Evolutionary conservation across 805 yeast species (phyloP), one percentile per base, ranked within the genome.

Genomic region (Priceomyces carsonii): DNA sequence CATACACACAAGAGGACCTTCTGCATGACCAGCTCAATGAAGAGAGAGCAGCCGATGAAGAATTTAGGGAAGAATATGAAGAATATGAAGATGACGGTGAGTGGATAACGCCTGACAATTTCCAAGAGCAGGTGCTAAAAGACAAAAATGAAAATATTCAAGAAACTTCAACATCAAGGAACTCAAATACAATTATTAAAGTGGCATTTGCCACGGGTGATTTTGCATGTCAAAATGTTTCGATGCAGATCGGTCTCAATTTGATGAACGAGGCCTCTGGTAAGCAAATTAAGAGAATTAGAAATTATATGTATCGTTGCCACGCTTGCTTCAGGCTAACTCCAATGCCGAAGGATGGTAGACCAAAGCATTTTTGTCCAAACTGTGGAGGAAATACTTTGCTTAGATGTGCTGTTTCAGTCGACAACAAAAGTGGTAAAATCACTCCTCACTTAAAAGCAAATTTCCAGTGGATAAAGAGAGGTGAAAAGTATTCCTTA

Each of bases 191-290:
- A 8, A 48, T 63, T n/a, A 73, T 82, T 39, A 76, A 80, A 44
- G 93, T 83, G 13, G 99, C 97, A 2, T 63, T 93, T 32, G 82
- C 96, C 0, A 85, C 97, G 0, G 95, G 95, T 18, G 99, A 93
- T 77, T 93, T 91, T 66, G 98, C 99, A 2, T 87, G 91, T 52
- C 99, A 93, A 61, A 93, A 93, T 61, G 96, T 90, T 10, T 77
- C 96, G 1, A 71, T 93, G 65, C 98, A 91, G 60, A 73, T 93
- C 49, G 96, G 96, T 4, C 61, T 93, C 39, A 84, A 86, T 46
- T 69, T 91, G 47, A 83, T 93, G 80, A 90, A 90, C 60, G 71
- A 85, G 16, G 73, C 78, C 66, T 79, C 90, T 1, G 99, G 99
- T 14, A 68, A 81, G 44, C 88, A 82, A 50, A 90, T 93, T 61